A percentile compares a stretch with the other conserved stretches of the same genome.
Conservation (phyloP, 2,329 filamentous ascomycete genomes). For the Diaporthe sp. region DNA sequence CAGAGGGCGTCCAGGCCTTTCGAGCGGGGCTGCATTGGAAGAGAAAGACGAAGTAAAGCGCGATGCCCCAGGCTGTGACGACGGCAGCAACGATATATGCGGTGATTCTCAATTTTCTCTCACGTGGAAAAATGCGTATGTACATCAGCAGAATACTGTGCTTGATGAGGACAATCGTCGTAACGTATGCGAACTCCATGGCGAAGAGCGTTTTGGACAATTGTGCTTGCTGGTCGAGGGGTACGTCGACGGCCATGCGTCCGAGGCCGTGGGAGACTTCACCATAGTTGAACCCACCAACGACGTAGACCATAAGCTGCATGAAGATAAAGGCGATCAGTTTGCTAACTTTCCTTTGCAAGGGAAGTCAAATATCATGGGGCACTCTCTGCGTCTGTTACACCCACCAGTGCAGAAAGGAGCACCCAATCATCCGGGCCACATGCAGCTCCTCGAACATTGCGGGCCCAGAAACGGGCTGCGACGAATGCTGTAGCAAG, state of each 20-base stretch:
- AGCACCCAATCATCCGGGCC: background rate
- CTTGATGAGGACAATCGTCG: background rate
- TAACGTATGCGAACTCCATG: background rate
- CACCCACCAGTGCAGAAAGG: background rate
- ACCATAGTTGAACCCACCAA: background rate
- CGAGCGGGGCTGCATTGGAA: background rate
- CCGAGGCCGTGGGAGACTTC: background rate
- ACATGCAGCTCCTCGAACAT: constrained; percentile 1
- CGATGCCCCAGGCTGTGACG: background rate
- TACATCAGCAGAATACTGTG: background rate
- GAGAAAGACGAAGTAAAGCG: background rate
- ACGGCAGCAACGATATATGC: background rate
- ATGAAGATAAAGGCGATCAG: background rate
- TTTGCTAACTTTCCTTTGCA: background rate
- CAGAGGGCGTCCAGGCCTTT: background rate
- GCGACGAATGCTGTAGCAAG: background rate
- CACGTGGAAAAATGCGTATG: background rate
- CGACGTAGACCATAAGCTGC: constrained; percentile 1
- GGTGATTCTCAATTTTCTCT: background rate
- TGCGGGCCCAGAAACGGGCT: background rate
- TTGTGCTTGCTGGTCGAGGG: background rate
- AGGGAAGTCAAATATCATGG: background rate
- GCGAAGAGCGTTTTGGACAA: constrained; percentile 1
- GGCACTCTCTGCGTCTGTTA: background rate
- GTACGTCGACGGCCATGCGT: background rate